These are phyloP conservation scores for Ophiostoma ulmi DNA, from an alignment of 2,329 filamentous ascomycete genomes.

Conservation along the genomic window DNA sequence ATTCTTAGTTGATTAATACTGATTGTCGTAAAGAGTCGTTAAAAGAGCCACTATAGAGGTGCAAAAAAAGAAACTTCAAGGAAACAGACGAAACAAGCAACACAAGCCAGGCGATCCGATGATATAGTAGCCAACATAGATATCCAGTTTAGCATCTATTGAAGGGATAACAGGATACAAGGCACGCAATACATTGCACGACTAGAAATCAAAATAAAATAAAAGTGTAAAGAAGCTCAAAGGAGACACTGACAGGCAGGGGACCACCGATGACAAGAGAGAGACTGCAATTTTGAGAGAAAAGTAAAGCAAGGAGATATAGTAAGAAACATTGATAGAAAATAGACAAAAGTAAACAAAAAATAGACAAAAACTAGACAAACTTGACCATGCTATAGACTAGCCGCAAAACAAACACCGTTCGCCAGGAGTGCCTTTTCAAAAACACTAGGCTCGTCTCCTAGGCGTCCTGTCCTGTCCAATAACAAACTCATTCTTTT, in stretches of 20 bases:
- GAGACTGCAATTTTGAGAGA: neutral
- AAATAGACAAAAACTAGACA: neutral
- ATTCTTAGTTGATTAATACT: neutral
- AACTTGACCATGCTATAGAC: neutral
- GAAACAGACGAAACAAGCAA: neutral
- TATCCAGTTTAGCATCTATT: too few species aligned
- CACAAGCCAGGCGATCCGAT: neutral
- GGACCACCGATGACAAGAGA: neutral
- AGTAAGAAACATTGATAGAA: neutral
- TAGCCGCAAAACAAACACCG: conserved; percentile 4
- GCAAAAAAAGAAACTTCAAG: neutral
- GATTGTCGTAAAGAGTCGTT: conserved; percentile 7
- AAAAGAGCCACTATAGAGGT: neutral
- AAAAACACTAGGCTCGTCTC: neutral
- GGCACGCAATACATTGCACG: neutral
- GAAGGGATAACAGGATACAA: neutral
- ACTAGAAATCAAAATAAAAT: neutral
- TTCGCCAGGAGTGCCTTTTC: conserved; percentile 2
- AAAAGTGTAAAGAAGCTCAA: neutral
- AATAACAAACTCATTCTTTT: neutral
- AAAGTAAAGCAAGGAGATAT: neutral
- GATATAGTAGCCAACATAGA: neutral
- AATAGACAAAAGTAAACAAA: neutral
- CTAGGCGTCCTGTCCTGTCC: neutral
- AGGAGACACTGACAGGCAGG: neutral